Evolutionary conservation across 2,329 filamentous ascomycete genomes (phyloP), one percentile per base, ranked within the genome.

Genomic region (Fusarium incarnatum): DNA sequence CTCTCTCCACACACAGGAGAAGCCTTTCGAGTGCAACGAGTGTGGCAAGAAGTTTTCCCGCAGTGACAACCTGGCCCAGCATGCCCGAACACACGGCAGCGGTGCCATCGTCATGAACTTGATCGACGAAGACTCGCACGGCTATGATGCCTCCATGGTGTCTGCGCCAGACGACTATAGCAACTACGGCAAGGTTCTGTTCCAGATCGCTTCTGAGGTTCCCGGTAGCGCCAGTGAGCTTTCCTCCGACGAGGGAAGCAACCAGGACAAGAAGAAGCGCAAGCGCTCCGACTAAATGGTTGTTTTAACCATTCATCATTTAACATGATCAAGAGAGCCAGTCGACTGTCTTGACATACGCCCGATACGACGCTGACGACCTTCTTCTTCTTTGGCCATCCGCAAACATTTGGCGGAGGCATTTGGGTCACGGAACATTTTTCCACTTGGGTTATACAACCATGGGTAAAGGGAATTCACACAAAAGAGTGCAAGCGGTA

Each of bases 31-130:
- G 84, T 99, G 96, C 86, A 89, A 90, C 72, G 95, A 99, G 84
- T 99, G 96, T 78, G 95, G 96, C 76, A 99, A 99, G 91, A 98
- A 97, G 86, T 99, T 98, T 84, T 98, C 95, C 22, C 92, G 96
- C 76, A 97, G 93, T 75, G 96, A 99, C 83, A 99, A 99, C 85
- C 88, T 99, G 18, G 93, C 94, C 25, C 96, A 99, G 83, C 96
- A 99, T 80, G 91, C 96, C 70, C 90, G 96, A 69, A 99, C 96
- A 7, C 96, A 99, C 78, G 94, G 94, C 60, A 92, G 91, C 63
- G 94, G 94, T 67, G 93, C 94, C 66, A 92, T 98, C 72, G 91
- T 97, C 77, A 95, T 98, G 91, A 93, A 93, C 76, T 87, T 98
- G 52, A 86, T 97, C 52, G 93, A 95, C 71, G 88, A 91, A 58